A percentile compares a stretch with the other conserved stretches of the same genome.
phyloP scores from a whole-genome alignment of 2,329 filamentous ascomycete genomes.

The Parastagonospora avenae region DNA sequence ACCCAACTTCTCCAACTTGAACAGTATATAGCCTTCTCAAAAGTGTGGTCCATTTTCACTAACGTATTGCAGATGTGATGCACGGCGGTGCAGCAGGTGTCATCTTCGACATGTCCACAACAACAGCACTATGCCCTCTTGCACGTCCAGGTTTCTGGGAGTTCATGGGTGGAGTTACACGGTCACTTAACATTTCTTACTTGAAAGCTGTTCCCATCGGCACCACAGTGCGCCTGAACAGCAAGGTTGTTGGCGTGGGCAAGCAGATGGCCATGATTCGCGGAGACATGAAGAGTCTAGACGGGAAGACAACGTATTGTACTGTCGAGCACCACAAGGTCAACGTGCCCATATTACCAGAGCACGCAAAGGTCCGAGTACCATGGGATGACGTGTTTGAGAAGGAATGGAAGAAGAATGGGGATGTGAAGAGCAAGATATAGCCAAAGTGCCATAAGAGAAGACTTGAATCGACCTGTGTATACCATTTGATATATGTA shows the following conservation, averaged over 20 bases:
- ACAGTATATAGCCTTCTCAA: constrained; percentile 27
- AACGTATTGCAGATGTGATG: constrained; percentile 43
- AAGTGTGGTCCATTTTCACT: neutral
- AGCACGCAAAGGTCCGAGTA: constrained; percentile 48
- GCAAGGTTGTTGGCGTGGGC: constrained; percentile 53
- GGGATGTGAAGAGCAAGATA: constrained; percentile 23
- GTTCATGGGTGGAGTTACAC: constrained; percentile 58
- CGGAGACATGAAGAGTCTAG: constrained; percentile 56
- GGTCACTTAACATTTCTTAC: constrained; percentile 58
- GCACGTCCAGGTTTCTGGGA: constrained; percentile 57
- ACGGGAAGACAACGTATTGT: constrained; percentile 55
- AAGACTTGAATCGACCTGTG: neutral
- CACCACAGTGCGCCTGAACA: constrained; percentile 51
- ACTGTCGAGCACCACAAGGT: constrained; percentile 62
- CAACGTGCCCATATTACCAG: constrained; percentile 47
- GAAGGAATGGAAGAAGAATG: constrained; percentile 26
- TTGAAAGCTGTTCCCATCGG: constrained; percentile 56
- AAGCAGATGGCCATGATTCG: constrained; percentile 59
- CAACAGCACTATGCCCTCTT: constrained; percentile 55
- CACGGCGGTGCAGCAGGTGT: constrained; percentile 48
- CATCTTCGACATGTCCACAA: constrained; percentile 53
- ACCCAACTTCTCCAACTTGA: constrained; percentile 47
- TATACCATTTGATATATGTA: neutral
- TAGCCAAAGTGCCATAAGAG: constrained; percentile 4
- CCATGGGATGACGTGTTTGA: constrained; percentile 54